A percentile compares a stretch with the other conserved stretches of the same genome.
phyloP scores from a whole-genome alignment of 2,329 filamentous ascomycete species.

The Fusarium proliferatum region DNA sequence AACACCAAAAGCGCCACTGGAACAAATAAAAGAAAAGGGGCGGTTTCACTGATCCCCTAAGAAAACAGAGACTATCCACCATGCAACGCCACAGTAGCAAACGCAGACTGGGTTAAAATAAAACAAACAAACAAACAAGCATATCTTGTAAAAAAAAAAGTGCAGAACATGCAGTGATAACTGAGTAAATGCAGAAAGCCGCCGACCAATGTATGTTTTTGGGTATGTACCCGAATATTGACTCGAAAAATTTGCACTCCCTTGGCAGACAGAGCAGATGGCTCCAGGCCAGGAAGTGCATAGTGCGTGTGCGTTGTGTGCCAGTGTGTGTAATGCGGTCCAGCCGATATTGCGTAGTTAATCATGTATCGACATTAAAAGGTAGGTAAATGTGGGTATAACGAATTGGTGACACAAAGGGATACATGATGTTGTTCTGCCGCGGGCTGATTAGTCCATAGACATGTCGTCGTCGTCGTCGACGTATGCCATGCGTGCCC shows the following conservation, averaged over 20 bases:
- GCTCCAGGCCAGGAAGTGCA: not conserved
- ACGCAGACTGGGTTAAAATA: not conserved
- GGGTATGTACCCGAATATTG: constrained; percentile 3
- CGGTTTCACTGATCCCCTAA: not conserved
- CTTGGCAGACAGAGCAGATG: not conserved
- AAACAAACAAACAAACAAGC: not conserved
- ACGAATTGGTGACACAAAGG: constrained; percentile 23
- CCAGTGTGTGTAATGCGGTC: constrained; percentile 21
- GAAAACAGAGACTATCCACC: constrained; percentile 1
- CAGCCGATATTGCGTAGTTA: constrained; percentile 29
- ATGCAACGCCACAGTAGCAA: constrained; percentile 12
- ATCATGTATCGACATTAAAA: constrained; percentile 39
- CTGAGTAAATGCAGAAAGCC: constrained; percentile 32
- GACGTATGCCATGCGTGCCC: constrained; percentile 79
- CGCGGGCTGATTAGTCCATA: constrained; percentile 43
- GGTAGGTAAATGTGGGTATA: constrained; percentile 33
- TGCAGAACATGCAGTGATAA: constrained; percentile 1
- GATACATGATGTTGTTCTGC: constrained; percentile 13
- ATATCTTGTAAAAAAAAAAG: not conserved
- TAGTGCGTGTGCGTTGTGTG: not conserved
- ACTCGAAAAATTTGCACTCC: not conserved
- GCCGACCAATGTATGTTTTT: constrained; percentile 26
- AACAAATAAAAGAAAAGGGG: not conserved
- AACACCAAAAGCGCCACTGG: constrained; percentile 21
- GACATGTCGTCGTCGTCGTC: constrained; percentile 56